phyloP scores from a whole-genome alignment of 345 rosid species.

The Euclidium syriacum region DNA sequence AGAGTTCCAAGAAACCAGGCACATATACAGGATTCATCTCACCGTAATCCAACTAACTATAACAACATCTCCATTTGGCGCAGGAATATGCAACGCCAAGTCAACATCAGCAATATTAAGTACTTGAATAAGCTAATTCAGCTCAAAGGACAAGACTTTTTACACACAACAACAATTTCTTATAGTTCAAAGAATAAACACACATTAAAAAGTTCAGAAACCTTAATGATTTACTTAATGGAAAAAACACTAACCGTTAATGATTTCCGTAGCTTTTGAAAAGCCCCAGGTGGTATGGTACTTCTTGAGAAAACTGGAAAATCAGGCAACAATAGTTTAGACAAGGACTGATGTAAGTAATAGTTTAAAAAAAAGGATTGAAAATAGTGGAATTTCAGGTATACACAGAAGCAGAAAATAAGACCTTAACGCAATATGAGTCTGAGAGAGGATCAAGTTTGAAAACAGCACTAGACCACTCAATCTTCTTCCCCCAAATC shows the following conservation, averaged over 20 bases:
- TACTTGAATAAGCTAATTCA: not conserved
- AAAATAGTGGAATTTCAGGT: too few species aligned
- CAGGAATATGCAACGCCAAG: conserved; percentile 95
- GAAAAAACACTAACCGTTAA: conserved; percentile 57
- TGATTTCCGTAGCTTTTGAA: conserved; percentile 70
- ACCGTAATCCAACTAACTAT: conserved; percentile 82
- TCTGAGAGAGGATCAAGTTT: too few species aligned
- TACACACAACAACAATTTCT: not conserved
- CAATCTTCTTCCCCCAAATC: too few species aligned
- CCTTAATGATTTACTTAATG: not conserved
- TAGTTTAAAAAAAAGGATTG: too few species aligned
- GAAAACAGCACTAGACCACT: too few species aligned
- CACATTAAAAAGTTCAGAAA: conserved; percentile 2
- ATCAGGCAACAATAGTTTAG: too few species aligned
- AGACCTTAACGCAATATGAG: too few species aligned
- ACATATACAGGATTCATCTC: conserved; percentile 96
- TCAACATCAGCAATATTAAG: conserved; percentile 98
- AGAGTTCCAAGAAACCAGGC: conserved; percentile 96
- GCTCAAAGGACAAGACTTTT: not conserved
- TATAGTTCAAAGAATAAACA: not conserved
- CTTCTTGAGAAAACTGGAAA: too few species aligned
- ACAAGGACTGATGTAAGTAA: too few species aligned
- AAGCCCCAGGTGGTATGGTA: conserved; percentile 96
- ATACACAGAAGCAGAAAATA: too few species aligned
- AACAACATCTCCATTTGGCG: conserved; percentile 89